phyloP scores from a whole-genome alignment of 2,329 filamentous ascomycete species.

The Talaromyces sp. region DNA sequence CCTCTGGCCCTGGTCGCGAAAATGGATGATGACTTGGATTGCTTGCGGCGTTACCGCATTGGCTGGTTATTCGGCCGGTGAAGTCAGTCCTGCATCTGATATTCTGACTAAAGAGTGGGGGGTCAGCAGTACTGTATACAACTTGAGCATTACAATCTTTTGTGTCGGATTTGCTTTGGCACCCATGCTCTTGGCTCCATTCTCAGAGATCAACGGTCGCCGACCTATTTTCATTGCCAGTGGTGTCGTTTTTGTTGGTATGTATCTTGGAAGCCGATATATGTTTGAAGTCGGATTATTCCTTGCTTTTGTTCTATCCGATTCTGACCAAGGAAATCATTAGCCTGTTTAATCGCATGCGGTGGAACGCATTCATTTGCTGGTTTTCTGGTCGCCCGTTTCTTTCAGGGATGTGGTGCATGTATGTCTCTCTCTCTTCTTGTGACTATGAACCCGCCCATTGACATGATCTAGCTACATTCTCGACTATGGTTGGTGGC shows the following conservation, averaged over 20 bases:
- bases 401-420: slow-evolving; percentile 75
- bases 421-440: slow-evolving; percentile 53
- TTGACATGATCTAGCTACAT: slow-evolving; percentile 50
- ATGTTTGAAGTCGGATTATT: too few relatives aligned
- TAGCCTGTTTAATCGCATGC: slow-evolving; percentile 69
- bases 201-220: slow-evolving; percentile 85
- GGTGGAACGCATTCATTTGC: slow-evolving; percentile 69
- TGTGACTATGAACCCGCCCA: not conserved
- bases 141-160: slow-evolving; percentile 78
- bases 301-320: too few relatives aligned
- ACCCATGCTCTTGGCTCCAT: slow-evolving; percentile 85
- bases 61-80: slow-evolving; percentile 79
- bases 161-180: slow-evolving; percentile 78
- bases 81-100: slow-evolving; percentile 70
- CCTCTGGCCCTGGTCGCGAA: slow-evolving; percentile 70
- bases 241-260: slow-evolving; percentile 68
- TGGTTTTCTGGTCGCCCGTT: slow-evolving; percentile 74
- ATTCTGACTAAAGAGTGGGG: slow-evolving; percentile 69
- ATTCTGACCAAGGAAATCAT: slow-evolving; percentile 17
- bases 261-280: slow-evolving; percentile 3
- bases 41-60: slow-evolving; percentile 75
- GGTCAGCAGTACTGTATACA: slow-evolving; percentile 66
- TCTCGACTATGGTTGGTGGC: slow-evolving; percentile 90
- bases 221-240: slow-evolving; percentile 78
- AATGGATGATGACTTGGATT: slow-evolving; percentile 70